These are phyloP conservation scores for Parasarocladium wereldwijsianum DNA, from an alignment of 2,329 filamentous ascomycete genomes.

Conservation along the genomic window DNA sequence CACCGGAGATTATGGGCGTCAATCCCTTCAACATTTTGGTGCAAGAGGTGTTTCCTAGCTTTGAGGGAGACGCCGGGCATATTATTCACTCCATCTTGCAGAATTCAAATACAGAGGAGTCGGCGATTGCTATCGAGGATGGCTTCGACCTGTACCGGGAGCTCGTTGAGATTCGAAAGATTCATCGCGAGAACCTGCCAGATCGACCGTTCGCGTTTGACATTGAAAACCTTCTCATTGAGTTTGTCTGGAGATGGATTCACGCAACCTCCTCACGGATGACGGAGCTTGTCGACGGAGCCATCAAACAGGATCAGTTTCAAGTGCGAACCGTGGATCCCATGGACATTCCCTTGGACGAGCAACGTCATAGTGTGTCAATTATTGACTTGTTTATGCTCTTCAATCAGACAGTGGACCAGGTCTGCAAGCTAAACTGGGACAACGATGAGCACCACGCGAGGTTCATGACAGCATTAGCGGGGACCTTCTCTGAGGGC, in stretches of 20 bases:
- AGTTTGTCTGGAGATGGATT: constrained; percentile 96
- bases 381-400: constrained; percentile 87
- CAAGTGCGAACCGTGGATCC: constrained; percentile 53
- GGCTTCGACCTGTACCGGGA: constrained; percentile 90
- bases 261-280: constrained; percentile 65
- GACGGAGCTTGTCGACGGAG: constrained; percentile 72
- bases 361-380: constrained; percentile 82
- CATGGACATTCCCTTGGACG: constrained; percentile 52
- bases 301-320: constrained; percentile 83
- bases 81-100: constrained; percentile 71
- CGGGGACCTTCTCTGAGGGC: constrained; percentile 70
- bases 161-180: constrained; percentile 67
- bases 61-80: constrained; percentile 77
- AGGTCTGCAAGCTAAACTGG: constrained; percentile 78
- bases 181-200: constrained; percentile 57
- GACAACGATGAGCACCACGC: constrained; percentile 87
- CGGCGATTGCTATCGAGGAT: constrained; percentile 76
- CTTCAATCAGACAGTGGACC: constrained; percentile 83
- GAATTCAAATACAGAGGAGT: constrained; percentile 50
- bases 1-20: constrained; percentile 71
- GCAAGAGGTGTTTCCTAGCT: constrained; percentile 73
- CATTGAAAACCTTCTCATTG: constrained; percentile 70
- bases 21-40: constrained; percentile 56
- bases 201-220: constrained; percentile 68
- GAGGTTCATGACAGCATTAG: constrained; percentile 89